phyloP scores from a whole-genome alignment of 83 land plant genomes.

The Thuja plicata region DNA sequence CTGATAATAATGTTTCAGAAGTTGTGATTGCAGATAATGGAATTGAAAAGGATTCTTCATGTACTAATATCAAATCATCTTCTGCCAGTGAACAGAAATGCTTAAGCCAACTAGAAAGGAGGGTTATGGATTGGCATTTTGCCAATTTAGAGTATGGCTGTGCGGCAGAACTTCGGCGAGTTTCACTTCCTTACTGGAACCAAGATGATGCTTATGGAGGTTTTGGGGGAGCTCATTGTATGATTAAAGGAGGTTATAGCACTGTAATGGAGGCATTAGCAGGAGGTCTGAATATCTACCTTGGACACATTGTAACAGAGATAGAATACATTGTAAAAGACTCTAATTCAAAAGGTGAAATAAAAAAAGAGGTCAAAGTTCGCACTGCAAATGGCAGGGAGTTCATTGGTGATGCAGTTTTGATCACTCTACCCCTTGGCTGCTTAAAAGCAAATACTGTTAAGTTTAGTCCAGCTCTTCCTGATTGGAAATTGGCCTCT shows the following conservation, averaged over 20 bases:
- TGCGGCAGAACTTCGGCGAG: slow-evolving; percentile 84
- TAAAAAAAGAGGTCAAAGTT: slow-evolving; percentile 57
- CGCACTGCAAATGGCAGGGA: slow-evolving; percentile 63
- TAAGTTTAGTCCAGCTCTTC: slow-evolving; percentile 77
- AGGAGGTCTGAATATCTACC: slow-evolving; percentile 61
- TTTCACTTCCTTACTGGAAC: slow-evolving; percentile 96
- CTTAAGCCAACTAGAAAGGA: slow-evolving; percentile 78
- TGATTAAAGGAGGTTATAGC: slow-evolving; percentile 97
- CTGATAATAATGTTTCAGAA: slow-evolving; percentile 2
- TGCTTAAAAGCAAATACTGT: slow-evolving; percentile 81
- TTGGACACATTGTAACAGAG: slow-evolving; percentile 72
- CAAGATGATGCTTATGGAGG: slow-evolving; percentile 99
- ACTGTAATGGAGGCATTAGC: slow-evolving; percentile 76
- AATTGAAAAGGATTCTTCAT: slow-evolving; percentile 4
- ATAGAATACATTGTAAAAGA: slow-evolving; percentile 40
- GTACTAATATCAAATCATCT: neutral
- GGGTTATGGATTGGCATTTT: slow-evolving; percentile 99
- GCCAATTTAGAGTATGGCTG: slow-evolving; percentile 96
- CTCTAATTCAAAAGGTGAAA: slow-evolving; percentile 14
- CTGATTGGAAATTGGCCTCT: slow-evolving; percentile 83
- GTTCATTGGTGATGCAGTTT: slow-evolving; percentile 84
- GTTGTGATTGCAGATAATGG: neutral
- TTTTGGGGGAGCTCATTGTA: slow-evolving; percentile 98
- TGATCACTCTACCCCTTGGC: slow-evolving; percentile 93
- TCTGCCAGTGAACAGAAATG: slow-evolving; percentile 19